Evolutionary conservation across 1,284 basidiomycete genomes (phyloP), one percentile per base, ranked within the genome.

Genomic region (Hemileia vastatrix): DNA sequence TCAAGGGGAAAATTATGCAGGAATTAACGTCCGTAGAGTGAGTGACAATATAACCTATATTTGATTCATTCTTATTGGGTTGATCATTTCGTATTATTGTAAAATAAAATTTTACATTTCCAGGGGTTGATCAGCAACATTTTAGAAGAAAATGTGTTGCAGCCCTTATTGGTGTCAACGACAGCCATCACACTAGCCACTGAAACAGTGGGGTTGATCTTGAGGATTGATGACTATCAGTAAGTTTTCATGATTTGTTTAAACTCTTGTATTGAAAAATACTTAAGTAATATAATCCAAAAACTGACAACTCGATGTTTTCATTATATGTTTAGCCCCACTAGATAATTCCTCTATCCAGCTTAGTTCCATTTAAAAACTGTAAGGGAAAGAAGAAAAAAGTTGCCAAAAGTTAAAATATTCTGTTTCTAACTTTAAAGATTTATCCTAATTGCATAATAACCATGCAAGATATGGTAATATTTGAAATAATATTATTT

Each of bases 1-100:
- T 3, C 80, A 91, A 19, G 95, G 95, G 32, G 95, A 99, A 73
- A 82, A 84, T 68, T 93, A 86, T 69, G 94, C 95, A 19, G 95
- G 95, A 50, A 98, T 99, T 79, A 99, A 98, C 75, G 93, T 98
- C 64, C 85, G 93, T 73, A 95, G 91, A 81, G 89, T 89, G 72
- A 61, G 81, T 72, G 45, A 40, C 27, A 15, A 23, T 57, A 3
- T 49, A 6, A 5, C 24, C 45, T 60, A 23, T 33, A 15, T n/a
- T 47, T 55, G 57, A 23, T 31, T 19, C 18, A n/a, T 54, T 44
- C 15, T 36, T 32, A 40, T 47, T 27, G 44, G 21, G 50, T 3
- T 24, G 32, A 50, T 54, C 21, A 53, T 36, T 23, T 31, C 49
- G 43, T 33, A 57, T 31, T 11, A 21, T 13, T 31, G 15, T 18